Evolutionary conservation across 345 rosid genomes (phyloP).

Genomic region (Gossypium sturtianum): DNA sequence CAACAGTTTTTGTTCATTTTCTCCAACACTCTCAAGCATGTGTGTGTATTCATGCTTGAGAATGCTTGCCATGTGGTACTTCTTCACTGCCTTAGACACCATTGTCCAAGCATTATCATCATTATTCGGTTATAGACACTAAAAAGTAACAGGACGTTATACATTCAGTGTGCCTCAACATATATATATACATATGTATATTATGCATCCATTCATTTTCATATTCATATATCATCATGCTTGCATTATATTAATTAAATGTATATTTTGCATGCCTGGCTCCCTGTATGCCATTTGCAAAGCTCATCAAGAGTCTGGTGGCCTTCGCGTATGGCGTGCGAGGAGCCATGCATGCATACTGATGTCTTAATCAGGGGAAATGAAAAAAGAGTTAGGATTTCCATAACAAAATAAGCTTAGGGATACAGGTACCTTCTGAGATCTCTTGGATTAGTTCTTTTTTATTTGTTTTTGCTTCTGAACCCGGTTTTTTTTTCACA

Average conservation of each 20-base stretch:
- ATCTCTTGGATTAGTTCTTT: constrained; percentile 6
- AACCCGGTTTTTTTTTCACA: background rate
- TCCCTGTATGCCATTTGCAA: constrained; percentile 54
- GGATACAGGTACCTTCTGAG: background rate
- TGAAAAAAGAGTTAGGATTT: background rate
- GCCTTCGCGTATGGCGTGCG: constrained; percentile 44
- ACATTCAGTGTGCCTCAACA: background rate
- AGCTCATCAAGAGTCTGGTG: constrained; percentile 32
- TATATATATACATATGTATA: background rate
- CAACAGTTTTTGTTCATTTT: background rate
- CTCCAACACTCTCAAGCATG: background rate
- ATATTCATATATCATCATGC: constrained; percentile 1
- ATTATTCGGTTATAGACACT: constrained; percentile 8
- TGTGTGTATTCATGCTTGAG: background rate
- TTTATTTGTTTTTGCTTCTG: background rate
- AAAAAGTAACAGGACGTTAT: background rate
- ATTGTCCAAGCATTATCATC: background rate
- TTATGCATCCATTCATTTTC: background rate
- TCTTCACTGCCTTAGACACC: constrained; percentile 7
- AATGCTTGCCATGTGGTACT: background rate
- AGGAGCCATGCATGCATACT: constrained; percentile 46
- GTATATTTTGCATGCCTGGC: constrained; percentile 41
- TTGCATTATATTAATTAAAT: constrained; percentile 3
- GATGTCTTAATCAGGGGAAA: background rate
- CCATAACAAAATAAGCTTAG: background rate